Base-by-base conservation (phyloP, 176 grass and related monocot species). In the Triticum aestivum region DNA sequence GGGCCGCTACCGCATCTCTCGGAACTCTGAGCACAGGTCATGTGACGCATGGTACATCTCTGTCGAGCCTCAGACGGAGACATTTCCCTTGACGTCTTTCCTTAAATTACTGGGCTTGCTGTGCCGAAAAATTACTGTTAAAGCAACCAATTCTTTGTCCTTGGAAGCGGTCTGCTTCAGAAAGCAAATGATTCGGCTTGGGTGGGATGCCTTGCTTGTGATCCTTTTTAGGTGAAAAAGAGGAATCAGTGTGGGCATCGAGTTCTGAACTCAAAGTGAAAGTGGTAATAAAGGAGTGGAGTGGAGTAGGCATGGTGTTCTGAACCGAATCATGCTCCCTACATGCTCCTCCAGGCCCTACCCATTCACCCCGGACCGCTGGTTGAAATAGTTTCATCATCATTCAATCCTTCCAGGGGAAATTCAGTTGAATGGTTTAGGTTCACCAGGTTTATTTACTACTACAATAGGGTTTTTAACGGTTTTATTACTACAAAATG, bases 121-220 rank as follows among this genome's bases (percentile, higher is more conserved):
- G 6, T 17, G 13, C 9, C 7, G 6, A 41, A 30, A 64, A 34
- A 13, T 68, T 26, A 10, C n/a, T 11, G 0, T 9, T 35, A 78
- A 61, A 37, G 51, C 51, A 18, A 21, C 18, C 20, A 9, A 18
- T 61, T 4, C 9, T 59, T 4, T 4, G 13, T 72, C 0, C 30
- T 12, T 61, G 21, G 51, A 59, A 58, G 30, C 21, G 37, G 27
- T n/a, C 56, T 5, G 37, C 52, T 70, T 33, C 38, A n/a, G 39
- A 86, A 86, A 83, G 84, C 84, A 54, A 51, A 87, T 87, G 84
- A 90, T 83, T 90, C 65, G 17, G 79, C 69, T 47, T 24, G 17
- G 75, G 68, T 29, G 77, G 77, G 39, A 51, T 20, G 74, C 4
- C 56, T 32, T 82, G 14, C 56, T 38, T 39, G 59, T 23, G 78